A percentile compares a stretch with the other conserved stretches of the same genome.
Conservation (phyloP, 345 rosid genomes). For the Durio zibethinus region DNA sequence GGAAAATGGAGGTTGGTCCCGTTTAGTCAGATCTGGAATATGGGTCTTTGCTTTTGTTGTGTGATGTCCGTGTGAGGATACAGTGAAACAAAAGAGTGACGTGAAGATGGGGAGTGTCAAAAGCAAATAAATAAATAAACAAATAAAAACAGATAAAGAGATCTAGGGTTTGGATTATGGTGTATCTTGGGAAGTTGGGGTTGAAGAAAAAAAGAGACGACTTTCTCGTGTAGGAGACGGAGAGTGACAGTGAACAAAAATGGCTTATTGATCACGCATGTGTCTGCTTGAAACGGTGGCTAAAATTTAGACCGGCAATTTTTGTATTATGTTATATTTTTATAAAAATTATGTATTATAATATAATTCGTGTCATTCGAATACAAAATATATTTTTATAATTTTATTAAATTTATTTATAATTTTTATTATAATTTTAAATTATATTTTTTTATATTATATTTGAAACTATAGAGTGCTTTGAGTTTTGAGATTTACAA, state of each 20-base stretch:
- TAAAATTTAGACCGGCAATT: slow-evolving; percentile 6
- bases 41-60: slow-evolving; percentile 9
- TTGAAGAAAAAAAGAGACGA: neutral
- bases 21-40: slow-evolving; percentile 33
- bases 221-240: neutral
- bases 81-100: slow-evolving; percentile 3
- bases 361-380: no score
- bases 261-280: slow-evolving; percentile 47
- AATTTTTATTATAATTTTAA: no score
- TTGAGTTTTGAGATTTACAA: no score
- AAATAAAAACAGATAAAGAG: neutral
- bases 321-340: no score
- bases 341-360: no score
- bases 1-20: slow-evolving; percentile 15
- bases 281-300: slow-evolving; percentile 34
- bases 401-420: no score
- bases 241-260: slow-evolving; percentile 26
- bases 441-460: no score
- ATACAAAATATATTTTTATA: no score
- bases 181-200: neutral
- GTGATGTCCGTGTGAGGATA: neutral
- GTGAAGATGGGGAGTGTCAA: slow-evolving; percentile 20
- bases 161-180: slow-evolving; percentile 42
- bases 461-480: no score
- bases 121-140: neutral